phyloP scores from a whole-genome alignment of 2,329 filamentous ascomycete species.

The Microdochium nivale region DNA sequence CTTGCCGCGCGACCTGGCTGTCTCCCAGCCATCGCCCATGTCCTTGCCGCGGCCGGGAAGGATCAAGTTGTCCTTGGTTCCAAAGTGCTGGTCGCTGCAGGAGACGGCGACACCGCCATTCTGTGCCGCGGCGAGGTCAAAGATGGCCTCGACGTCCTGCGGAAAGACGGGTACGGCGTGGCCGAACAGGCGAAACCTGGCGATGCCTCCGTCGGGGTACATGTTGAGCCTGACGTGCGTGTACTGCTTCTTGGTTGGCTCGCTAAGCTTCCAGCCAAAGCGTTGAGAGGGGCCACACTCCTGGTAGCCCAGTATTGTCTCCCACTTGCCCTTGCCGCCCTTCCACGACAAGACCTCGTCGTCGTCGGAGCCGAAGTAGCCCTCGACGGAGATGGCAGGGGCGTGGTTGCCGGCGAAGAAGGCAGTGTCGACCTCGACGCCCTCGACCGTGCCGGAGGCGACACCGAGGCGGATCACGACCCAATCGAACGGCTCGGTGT shows the following conservation, averaged over 20 bases:
- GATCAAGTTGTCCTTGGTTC: constrained; percentile 72
- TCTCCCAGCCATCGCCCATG: constrained; percentile 89
- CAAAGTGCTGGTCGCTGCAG: constrained; percentile 80
- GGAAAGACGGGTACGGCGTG: constrained; percentile 71
- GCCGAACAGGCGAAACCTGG: constrained; percentile 70
- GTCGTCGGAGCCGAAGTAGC: constrained; percentile 58
- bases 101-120: constrained; percentile 69
- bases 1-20: constrained; percentile 61
- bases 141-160: constrained; percentile 50
- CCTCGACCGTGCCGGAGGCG: constrained; percentile 62
- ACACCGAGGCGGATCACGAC: constrained; percentile 59
- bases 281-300: constrained; percentile 67
- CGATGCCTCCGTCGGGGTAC: constrained; percentile 81
- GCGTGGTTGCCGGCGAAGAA: constrained; percentile 80
- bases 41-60: constrained; percentile 70
- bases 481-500: constrained; percentile 56
- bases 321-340: constrained; percentile 54
- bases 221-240: constrained; percentile 76
- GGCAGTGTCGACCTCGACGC: constrained; percentile 72
- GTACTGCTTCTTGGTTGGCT: constrained; percentile 55
- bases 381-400: constrained; percentile 70
- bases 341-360: constrained; percentile 56
- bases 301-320: constrained; percentile 59
- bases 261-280: constrained; percentile 62
- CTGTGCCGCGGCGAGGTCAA: constrained; percentile 70